Evolutionary conservation across 805 yeast genomes (phyloP).

Genomic region (Pichia sporocuriosa): DNA sequence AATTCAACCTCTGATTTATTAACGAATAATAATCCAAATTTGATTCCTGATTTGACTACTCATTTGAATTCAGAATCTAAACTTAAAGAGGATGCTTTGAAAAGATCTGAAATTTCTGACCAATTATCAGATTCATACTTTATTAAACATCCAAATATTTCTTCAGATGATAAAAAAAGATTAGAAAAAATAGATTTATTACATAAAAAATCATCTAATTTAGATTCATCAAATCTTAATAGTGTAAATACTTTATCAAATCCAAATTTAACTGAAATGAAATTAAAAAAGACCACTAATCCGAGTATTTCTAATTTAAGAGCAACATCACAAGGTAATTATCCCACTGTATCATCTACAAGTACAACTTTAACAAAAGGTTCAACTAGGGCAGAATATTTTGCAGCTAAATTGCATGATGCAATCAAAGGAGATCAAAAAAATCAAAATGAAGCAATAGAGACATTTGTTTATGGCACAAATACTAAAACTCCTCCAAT

Average conservation of each 20-base stretch:
- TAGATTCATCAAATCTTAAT: constrained; percentile 2
- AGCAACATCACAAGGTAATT: constrained; percentile 16
- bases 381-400: constrained; percentile 80
- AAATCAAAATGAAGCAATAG: constrained; percentile 70
- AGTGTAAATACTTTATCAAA: neutral
- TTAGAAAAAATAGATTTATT: neutral
- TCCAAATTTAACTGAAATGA: constrained; percentile 7
- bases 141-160: neutral
- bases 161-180: neutral
- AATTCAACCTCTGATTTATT: neutral
- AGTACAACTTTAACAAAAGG: constrained; percentile 36
- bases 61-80: neutral
- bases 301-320: constrained; percentile 26
- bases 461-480: constrained; percentile 90
- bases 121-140: neutral
- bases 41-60: neutral
- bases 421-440: constrained; percentile 88
- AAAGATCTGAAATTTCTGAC: neutral
- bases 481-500: constrained; percentile 22
- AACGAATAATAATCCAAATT: neutral
- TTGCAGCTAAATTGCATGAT: constrained; percentile 90
- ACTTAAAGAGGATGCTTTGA: neutral
- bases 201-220: constrained; percentile 6
- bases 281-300: constrained; percentile 15
- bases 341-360: constrained; percentile 23